Conservation (phyloP, 139 green algal species). For the Coccomyxa sp. region DNA sequence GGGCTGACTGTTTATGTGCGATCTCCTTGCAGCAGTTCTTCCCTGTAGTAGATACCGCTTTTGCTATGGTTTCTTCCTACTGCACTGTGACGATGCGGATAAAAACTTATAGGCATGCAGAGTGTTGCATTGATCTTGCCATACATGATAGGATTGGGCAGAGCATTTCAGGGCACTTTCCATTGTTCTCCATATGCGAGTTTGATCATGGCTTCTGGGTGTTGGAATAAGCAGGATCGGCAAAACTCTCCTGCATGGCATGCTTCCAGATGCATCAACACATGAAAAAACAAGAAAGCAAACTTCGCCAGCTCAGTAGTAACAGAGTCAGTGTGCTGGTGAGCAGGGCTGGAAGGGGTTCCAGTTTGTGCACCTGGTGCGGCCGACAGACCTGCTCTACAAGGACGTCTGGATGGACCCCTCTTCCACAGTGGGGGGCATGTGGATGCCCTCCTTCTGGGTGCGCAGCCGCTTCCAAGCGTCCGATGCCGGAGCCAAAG, state of each 20-base stretch:
- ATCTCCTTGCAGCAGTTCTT: background rate
- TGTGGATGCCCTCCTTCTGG: conserved; percentile 12
- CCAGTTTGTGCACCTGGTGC: conserved; percentile 24
- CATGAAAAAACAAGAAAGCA: background rate
- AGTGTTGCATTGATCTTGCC: background rate
- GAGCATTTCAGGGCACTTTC: too few relatives aligned
- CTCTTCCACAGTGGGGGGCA: background rate
- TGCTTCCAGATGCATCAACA: background rate
- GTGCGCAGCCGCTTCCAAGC: conserved; percentile 1
- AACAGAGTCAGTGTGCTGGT: background rate
- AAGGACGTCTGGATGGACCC: conserved; percentile 24
- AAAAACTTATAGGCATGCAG: background rate
- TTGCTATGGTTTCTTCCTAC: too few relatives aligned
- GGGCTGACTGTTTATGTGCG: conserved; percentile 14
- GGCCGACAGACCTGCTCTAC: conserved; percentile 21
- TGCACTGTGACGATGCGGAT: background rate
- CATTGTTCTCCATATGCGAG: too few relatives aligned
- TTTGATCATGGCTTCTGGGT: too few relatives aligned
- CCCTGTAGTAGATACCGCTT: background rate
- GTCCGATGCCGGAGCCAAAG: background rate
- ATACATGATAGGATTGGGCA: too few relatives aligned
- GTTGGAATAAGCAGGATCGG: too few relatives aligned
- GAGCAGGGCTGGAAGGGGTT: conserved; percentile 26
- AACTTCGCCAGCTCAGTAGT: background rate
- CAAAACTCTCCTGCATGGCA: too few relatives aligned